phyloP scores from a whole-genome alignment of 73 alveolate genomes.

The Tetrahymena elliotti region DNA sequence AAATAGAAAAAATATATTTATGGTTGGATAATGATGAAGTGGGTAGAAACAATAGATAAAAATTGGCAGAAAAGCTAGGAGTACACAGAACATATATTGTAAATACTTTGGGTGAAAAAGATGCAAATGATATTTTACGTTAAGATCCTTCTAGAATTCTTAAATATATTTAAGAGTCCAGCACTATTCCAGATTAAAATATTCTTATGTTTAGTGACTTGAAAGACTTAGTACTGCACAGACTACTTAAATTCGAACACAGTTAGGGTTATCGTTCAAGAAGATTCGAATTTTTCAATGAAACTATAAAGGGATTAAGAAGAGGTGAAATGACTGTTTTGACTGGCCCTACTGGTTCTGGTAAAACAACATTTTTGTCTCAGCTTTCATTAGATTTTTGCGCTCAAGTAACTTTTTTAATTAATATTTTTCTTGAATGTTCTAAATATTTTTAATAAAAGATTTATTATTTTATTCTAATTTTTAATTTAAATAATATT shows the following conservation, averaged over 20 bases:
- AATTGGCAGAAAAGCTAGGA: constrained; percentile 61
- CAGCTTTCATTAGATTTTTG: constrained; percentile 71
- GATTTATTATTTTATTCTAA: background rate
- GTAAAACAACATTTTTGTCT: constrained; percentile 80
- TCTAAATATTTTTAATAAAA: background rate
- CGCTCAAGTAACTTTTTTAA: constrained; percentile 6
- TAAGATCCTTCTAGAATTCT: constrained; percentile 13
- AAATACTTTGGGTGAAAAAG: constrained; percentile 45
- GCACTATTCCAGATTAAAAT: constrained; percentile 49
- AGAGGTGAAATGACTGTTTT: constrained; percentile 76
- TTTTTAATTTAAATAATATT: background rate
- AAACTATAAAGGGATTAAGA: constrained; percentile 68
- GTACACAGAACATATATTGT: constrained; percentile 53
- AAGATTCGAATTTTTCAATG: constrained; percentile 54
- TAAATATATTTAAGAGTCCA: constrained; percentile 19
- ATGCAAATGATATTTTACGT: constrained; percentile 71
- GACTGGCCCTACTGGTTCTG: constrained; percentile 91
- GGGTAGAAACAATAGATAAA: constrained; percentile 56
- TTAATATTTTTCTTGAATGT: background rate
- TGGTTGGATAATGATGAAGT: constrained; percentile 75
- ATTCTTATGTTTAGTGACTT: constrained; percentile 50
- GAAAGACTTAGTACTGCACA: constrained; percentile 22
- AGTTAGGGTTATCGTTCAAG: constrained; percentile 48
- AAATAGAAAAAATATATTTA: constrained; percentile 60
- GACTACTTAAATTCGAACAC: constrained; percentile 36